Evolutionary conservation across 1,284 basidiomycete species (phyloP).

Genomic region (Cutaneotrichosporon sp.): DNA sequence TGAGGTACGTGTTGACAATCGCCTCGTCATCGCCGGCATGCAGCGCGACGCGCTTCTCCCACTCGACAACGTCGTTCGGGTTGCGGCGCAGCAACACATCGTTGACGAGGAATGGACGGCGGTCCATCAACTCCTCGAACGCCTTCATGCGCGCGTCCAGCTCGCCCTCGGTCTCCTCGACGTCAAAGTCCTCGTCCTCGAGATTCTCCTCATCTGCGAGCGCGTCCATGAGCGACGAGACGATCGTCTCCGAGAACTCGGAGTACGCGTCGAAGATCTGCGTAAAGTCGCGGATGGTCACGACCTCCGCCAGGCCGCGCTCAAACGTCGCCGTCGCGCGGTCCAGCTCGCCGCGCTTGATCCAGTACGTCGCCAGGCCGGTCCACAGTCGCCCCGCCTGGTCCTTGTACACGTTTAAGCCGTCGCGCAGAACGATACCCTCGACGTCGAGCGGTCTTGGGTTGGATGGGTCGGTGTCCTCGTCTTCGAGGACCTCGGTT

Average conservation of each 20-base stretch:
- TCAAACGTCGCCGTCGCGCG: slow-evolving; percentile 86
- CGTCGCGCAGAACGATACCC: slow-evolving; percentile 78
- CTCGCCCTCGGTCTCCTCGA: slow-evolving; percentile 76
- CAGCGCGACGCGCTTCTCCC: slow-evolving; percentile 96
- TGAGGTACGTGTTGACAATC: slow-evolving; percentile 89
- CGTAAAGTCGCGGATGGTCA: slow-evolving; percentile 96
- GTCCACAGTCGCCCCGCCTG: slow-evolving; percentile 96
- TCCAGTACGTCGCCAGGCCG: slow-evolving; percentile 97
- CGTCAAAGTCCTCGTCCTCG: slow-evolving; percentile 73
- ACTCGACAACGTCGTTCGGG: slow-evolving; percentile 97
- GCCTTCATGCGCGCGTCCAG: slow-evolving; percentile 87
- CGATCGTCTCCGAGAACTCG: slow-evolving; percentile 89
- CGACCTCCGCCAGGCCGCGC: slow-evolving; percentile 74
- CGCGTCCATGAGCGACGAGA: slow-evolving; percentile 88
- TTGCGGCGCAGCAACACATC: slow-evolving; percentile 92
- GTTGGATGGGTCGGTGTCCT: slow-evolving; percentile 79
- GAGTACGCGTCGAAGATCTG: slow-evolving; percentile 98
- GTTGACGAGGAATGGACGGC: slow-evolving; percentile 93
- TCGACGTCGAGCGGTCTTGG: slow-evolving; percentile 81
- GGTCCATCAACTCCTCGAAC: slow-evolving; percentile 93
- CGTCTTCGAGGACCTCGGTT: slow-evolving; percentile 63
- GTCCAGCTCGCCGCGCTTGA: slow-evolving; percentile 94
- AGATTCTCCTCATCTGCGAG: slow-evolving; percentile 60
- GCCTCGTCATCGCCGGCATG: slow-evolving; percentile 93
- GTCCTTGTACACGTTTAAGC: slow-evolving; percentile 86